phyloP scores from a whole-genome alignment of 106 monocot genomes.

The Xerophyta viscosa region DNA sequence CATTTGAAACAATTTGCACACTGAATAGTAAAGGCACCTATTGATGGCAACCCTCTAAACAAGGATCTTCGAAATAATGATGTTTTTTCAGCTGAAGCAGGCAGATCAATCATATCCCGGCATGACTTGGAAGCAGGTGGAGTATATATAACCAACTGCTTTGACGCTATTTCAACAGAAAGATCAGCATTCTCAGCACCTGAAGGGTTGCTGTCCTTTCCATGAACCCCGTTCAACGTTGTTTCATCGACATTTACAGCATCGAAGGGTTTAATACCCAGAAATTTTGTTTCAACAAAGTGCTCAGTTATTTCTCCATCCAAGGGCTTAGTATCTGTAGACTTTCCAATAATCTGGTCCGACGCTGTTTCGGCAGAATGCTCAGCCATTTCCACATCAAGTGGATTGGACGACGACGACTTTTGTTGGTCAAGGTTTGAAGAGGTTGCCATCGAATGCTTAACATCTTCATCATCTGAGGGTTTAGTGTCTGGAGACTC shows the following conservation, averaged over 20 bases:
- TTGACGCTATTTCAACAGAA: slow-evolving; percentile 24
- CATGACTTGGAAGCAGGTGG: slow-evolving; percentile 7
- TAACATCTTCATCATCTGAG: slow-evolving; percentile 6
- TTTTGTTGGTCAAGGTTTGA: slow-evolving; percentile 18
- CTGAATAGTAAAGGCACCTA: slow-evolving; percentile 80
- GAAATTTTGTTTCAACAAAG: too few relatives aligned
- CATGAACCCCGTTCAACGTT: background rate
- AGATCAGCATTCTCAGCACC: slow-evolving; percentile 12
- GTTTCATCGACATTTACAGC: background rate
- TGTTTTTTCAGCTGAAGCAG: slow-evolving; percentile 11
- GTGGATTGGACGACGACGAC: too few relatives aligned
- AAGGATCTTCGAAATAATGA: slow-evolving; percentile 8
- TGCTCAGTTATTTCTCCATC: too few relatives aligned
- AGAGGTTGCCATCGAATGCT: slow-evolving; percentile 17
- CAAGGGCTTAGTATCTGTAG: too few relatives aligned
- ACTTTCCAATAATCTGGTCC: too few relatives aligned
- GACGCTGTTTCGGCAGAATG: too few relatives aligned
- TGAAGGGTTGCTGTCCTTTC: slow-evolving; percentile 5
- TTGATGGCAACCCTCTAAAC: slow-evolving; percentile 29
- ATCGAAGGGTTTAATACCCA: too few relatives aligned
- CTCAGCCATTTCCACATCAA: too few relatives aligned
- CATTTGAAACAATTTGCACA: slow-evolving; percentile 82
- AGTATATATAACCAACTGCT: slow-evolving; percentile 48
- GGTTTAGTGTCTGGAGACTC: slow-evolving; percentile 7
- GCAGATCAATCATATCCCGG: slow-evolving; percentile 12